phyloP scores from a whole-genome alignment of 495 filamentous ascomycete genomes.

The Penicillium egyptiacum region DNA sequence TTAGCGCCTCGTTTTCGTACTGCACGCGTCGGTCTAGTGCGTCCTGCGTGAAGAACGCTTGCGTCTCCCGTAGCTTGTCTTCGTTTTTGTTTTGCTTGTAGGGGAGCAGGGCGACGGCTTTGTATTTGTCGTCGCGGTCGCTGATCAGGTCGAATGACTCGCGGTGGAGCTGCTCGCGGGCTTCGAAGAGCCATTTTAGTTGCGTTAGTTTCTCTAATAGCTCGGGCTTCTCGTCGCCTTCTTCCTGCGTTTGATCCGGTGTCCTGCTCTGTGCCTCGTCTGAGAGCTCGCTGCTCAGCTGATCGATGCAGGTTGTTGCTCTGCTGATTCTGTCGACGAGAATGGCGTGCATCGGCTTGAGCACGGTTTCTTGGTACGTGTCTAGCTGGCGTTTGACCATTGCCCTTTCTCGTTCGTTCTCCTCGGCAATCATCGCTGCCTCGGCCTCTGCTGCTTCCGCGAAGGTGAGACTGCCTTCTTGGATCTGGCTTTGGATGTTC shows the following conservation, averaged over 20 bases:
- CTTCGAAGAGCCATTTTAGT: constrained; percentile 96
- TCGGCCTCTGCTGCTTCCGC: constrained; percentile 79
- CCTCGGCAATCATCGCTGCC: constrained; percentile 60
- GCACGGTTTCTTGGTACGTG: constrained; percentile 68
- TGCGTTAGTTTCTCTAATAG: constrained; percentile 90
- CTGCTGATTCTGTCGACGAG: constrained; percentile 61
- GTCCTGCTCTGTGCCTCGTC: constrained; percentile 68
- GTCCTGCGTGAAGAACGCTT: constrained; percentile 79
- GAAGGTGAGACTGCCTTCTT: constrained; percentile 72
- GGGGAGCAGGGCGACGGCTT: constrained; percentile 73
- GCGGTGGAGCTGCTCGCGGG: constrained; percentile 79
- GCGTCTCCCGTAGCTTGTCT: constrained; percentile 72
- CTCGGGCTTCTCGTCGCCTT: constrained; percentile 93
- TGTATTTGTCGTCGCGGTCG: constrained; percentile 83
- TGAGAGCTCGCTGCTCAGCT: constrained; percentile 68
- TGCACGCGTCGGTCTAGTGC: constrained; percentile 62
- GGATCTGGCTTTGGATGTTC: constrained; percentile 73
- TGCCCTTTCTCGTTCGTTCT: constrained; percentile 60
- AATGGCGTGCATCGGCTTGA: constrained; percentile 74
- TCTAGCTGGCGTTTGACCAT: constrained; percentile 72
- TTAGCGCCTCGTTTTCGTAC: constrained; percentile 63
- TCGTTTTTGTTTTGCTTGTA: constrained; percentile 69
- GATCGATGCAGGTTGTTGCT: constrained; percentile 66
- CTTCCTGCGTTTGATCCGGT: constrained; percentile 84
- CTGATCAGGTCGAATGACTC: constrained; percentile 80